A percentile compares a stretch with the other conserved stretches of the same genome.
Conservation (phyloP, 2,329 filamentous ascomycete genomes). For the Colletotrichum costaricense region DNA sequence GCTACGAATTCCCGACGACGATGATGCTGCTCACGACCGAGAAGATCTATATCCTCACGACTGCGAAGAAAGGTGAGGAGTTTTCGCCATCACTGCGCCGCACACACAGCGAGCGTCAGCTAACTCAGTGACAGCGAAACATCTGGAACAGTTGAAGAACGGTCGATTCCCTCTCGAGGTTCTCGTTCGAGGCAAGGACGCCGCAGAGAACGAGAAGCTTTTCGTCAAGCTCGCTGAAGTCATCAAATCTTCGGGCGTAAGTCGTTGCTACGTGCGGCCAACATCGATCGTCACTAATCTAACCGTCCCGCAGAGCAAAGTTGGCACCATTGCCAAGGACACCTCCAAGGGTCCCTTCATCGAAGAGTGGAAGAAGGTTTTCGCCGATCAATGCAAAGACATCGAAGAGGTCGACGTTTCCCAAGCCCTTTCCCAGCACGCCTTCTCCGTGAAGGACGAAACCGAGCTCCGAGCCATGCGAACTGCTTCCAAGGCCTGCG, state of each 20-base stretch:
- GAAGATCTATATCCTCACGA: conserved; percentile 91
- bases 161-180: conserved; percentile 95
- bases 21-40: conserved; percentile 93
- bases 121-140: conserved; percentile 75
- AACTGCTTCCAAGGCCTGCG: conserved; percentile 92
- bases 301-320: conserved; percentile 75
- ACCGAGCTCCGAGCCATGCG: conserved; percentile 93
- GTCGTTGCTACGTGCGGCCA: conserved; percentile 47
- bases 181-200: conserved; percentile 90
- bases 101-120: neutral
- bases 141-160: conserved; percentile 90
- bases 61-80: conserved; percentile 88
- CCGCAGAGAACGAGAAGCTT: conserved; percentile 89
- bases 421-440: conserved; percentile 81
- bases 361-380: conserved; percentile 94
- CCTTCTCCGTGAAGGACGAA: conserved; percentile 94
- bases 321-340: conserved; percentile 89
- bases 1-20: conserved; percentile 98
- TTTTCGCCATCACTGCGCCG: neutral
- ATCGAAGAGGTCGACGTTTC: conserved; percentile 90
- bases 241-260: conserved; percentile 88
- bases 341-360: conserved; percentile 87
- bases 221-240: conserved; percentile 86
- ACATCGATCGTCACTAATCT: conserved; percentile 16
- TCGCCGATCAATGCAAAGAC: conserved; percentile 82